Evolutionary conservation across 2,329 filamentous ascomycete genomes (phyloP).

Genomic region (Calonectria fujianensis): DNA sequence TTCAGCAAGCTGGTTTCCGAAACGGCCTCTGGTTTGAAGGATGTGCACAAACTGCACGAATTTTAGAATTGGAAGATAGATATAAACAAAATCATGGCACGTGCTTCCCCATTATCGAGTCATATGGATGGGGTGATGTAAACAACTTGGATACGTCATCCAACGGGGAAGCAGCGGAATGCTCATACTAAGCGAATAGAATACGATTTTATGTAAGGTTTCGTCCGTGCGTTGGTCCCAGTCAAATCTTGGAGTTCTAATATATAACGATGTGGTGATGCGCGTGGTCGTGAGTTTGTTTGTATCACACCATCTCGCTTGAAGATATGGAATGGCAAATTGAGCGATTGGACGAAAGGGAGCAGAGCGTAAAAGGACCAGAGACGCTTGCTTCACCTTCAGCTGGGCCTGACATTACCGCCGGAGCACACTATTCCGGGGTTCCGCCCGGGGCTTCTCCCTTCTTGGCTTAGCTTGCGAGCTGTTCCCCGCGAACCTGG

Average conservation of each 20-base stretch:
- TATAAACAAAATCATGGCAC: neutral
- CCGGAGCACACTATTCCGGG: neutral
- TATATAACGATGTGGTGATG: neutral
- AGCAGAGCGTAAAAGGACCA: no score
- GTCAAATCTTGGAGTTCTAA: neutral
- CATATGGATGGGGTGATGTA: neutral
- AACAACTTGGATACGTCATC: neutral
- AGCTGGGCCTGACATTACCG: neutral
- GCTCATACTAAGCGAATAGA: neutral
- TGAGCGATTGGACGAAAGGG: neutral
- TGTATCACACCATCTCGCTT: neutral
- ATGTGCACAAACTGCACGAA: conserved; percentile 35
- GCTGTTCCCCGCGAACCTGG: neutral
- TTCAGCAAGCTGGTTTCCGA: conserved; percentile 50
- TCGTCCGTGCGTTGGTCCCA: neutral
- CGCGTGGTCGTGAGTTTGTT: neutral
- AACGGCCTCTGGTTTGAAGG: conserved; percentile 41
- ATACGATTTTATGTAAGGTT: neutral
- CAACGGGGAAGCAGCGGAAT: neutral
- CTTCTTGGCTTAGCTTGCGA: neutral
- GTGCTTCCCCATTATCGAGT: neutral
- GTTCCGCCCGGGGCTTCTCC: neutral
- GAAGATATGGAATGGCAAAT: neutral
- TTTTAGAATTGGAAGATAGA: neutral
- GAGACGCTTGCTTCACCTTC: neutral